A percentile compares a stretch with the other conserved stretches of the same genome.
phyloP scores from a whole-genome alignment of 2,329 filamentous ascomycete species.

The Orbilia blumenaviensis region DNA sequence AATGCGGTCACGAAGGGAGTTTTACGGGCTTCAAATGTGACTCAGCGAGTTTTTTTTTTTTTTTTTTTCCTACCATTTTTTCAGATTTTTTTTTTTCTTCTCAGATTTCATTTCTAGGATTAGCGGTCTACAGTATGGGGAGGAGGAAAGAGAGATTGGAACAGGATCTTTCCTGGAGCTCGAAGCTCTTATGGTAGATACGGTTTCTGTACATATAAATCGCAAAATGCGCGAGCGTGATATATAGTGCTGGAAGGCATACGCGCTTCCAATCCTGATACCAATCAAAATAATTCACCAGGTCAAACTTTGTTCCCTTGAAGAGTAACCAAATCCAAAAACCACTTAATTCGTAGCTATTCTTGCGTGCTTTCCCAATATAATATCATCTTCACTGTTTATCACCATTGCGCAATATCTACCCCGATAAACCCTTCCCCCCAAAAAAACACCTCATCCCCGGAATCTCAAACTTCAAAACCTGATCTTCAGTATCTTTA shows the following conservation, averaged over 20 bases:
- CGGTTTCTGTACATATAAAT: constrained; percentile 38
- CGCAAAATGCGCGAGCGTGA: constrained; percentile 42
- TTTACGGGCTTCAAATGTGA: constrained; percentile 11
- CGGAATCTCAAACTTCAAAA: neutral
- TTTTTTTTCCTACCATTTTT: constrained; percentile 9
- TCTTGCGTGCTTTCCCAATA: constrained; percentile 13
- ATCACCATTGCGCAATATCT: constrained; percentile 5
- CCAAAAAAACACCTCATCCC: constrained; percentile 3
- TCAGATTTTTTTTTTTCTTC: neutral
- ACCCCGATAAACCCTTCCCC: neutral
- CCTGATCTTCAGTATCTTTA: constrained; percentile 11
- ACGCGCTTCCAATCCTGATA: neutral
- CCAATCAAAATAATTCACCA: constrained; percentile 7
- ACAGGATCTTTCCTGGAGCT: constrained; percentile 25
- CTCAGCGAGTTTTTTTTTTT: constrained; percentile 1
- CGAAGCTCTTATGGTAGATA: constrained; percentile 35
- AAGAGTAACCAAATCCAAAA: neutral
- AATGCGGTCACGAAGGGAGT: constrained; percentile 3
- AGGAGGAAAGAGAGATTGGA: constrained; percentile 15
- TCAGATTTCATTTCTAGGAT: neutral
- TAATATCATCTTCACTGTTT: constrained; percentile 1
- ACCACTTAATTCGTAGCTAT: neutral
- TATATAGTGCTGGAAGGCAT: constrained; percentile 26
- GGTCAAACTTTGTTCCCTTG: neutral
- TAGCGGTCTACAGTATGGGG: neutral